Percentiles rank a stretch among this genome's conserved stretches.
phyloP scores from a whole-genome alignment of 2,329 filamentous ascomycete species.

The Chrysosphaeria jannelii region DNA sequence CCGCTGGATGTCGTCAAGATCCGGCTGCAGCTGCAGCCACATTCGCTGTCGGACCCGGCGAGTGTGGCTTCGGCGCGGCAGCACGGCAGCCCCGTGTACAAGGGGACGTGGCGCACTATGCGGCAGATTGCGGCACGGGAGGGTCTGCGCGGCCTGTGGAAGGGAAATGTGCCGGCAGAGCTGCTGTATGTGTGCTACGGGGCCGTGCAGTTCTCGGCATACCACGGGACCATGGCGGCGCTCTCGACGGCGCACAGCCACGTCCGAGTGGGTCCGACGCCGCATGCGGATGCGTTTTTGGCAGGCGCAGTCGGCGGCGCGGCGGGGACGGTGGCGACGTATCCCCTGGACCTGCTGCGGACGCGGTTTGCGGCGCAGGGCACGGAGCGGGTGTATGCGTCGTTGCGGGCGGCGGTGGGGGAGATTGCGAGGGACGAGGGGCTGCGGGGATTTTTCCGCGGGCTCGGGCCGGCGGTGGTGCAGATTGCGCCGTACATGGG shows the following conservation, averaged over 20 bases:
- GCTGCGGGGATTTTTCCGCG: constrained; percentile 54
- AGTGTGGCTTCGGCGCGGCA: constrained; percentile 27
- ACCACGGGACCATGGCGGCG: constrained; percentile 41
- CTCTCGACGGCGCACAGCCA: constrained; percentile 19
- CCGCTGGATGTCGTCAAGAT: constrained; percentile 97
- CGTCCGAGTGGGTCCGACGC: constrained; percentile 18
- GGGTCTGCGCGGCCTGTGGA: constrained; percentile 72
- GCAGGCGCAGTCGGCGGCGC: constrained; percentile 62
- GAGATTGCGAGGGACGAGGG: constrained; percentile 58
- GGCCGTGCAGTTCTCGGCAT: constrained; percentile 66
- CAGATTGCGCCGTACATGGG: constrained; percentile 96
- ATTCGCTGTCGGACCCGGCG: constrained; percentile 55
- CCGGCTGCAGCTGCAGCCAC: constrained; percentile 73
- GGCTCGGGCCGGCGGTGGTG: constrained; percentile 46
- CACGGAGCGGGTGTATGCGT: constrained; percentile 40
- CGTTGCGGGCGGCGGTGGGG: constrained; percentile 33
- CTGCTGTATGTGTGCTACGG: constrained; percentile 80
- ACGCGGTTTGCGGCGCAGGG: constrained; percentile 95
- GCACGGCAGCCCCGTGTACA: constrained; percentile 25
- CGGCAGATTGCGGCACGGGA: constrained; percentile 50
- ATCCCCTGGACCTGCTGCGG: constrained; percentile 74
- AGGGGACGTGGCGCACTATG: constrained; percentile 48
- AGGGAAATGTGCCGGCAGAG: constrained; percentile 90
- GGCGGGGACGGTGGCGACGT: constrained; percentile 53
- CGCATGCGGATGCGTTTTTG: constrained; percentile 48